Evolutionary conservation across 2,329 filamentous ascomycete species (phyloP).

Genomic region (Basipetospora chlamydospora): DNA sequence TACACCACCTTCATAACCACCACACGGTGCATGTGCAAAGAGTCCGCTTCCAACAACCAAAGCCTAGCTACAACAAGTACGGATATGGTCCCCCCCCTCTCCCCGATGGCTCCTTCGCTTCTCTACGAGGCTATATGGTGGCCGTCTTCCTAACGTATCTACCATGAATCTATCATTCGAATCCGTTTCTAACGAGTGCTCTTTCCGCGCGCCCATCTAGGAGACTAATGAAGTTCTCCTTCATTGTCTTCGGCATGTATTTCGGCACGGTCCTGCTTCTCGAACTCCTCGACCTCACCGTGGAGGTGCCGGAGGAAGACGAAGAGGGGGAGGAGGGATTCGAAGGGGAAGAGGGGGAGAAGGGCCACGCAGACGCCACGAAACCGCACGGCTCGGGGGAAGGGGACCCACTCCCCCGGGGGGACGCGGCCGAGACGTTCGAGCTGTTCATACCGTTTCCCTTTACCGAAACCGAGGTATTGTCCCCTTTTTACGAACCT

Average conservation of each 20-base stretch:
- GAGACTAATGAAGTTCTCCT: background rate
- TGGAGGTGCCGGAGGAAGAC: conserved; percentile 27
- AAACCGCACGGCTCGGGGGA: no score
- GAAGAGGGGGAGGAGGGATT: conserved; percentile 20
- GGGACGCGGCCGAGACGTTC: conserved; percentile 26
- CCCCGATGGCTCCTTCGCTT: conserved; percentile 16
- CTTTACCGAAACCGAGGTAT: conserved; percentile 35
- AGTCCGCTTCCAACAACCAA: conserved; percentile 1
- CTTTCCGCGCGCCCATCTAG: background rate
- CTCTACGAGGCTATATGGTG: no score
- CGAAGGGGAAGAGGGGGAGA: background rate
- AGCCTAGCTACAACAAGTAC: conserved; percentile 11
- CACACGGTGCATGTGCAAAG: background rate
- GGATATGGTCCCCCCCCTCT: conserved; percentile 15
- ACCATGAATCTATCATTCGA: background rate
- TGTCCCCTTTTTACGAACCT: conserved; percentile 31
- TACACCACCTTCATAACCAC: background rate
- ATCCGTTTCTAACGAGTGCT: background rate
- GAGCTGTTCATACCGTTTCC: conserved; percentile 47
- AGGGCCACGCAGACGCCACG: no score
- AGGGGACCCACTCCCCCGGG: no score
- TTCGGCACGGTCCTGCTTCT: conserved; percentile 28
- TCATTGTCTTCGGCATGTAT: conserved; percentile 18
- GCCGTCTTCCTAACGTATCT: background rate
- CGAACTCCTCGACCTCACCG: conserved; percentile 28